These are phyloP conservation scores for Rhodotorula diobovata DNA, from an alignment of 768 basidiomycete genomes.

Conservation along the genomic window DNA sequence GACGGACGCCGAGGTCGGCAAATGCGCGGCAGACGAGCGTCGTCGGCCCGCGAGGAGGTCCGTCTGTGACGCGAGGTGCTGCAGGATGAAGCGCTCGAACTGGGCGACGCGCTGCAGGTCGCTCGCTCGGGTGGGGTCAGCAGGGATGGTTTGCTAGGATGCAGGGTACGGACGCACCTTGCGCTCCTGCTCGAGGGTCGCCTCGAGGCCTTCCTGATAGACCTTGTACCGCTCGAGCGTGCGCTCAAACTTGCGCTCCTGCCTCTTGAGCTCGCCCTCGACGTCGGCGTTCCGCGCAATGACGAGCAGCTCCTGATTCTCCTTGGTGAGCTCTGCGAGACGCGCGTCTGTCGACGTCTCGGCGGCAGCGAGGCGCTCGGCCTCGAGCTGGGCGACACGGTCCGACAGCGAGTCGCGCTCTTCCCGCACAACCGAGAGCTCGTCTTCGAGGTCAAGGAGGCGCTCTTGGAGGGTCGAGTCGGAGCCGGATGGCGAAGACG, in stretches of 20 bases:
- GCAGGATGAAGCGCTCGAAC: constrained; percentile 40
- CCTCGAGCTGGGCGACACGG: constrained; percentile 56
- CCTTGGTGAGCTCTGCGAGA: constrained; percentile 16
- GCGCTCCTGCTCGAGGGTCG: constrained; percentile 32
- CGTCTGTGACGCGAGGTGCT: constrained; percentile 27
- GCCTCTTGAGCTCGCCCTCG: constrained; percentile 31
- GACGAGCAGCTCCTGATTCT: constrained; percentile 34
- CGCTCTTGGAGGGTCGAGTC: constrained; percentile 26
- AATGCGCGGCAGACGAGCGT: constrained; percentile 11
- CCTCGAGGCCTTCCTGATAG: constrained; percentile 24
- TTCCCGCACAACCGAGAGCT: constrained; percentile 79
- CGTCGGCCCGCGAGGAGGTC: constrained; percentile 13
- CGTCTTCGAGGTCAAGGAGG: constrained; percentile 47
- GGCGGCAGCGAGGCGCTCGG: constrained; percentile 5
- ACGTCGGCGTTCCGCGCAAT: constrained; percentile 35
- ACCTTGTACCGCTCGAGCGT: constrained; percentile 27
- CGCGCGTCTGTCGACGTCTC: constrained; percentile 1
- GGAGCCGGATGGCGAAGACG: background rate
- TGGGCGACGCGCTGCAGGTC: constrained; percentile 28
- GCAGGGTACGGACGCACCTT: constrained; percentile 22
- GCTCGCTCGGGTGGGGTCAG: background rate
- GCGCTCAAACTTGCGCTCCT: constrained; percentile 22
- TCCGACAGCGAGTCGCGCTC: constrained; percentile 64
- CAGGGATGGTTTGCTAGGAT: no score
- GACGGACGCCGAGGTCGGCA: constrained; percentile 11